phyloP scores from a whole-genome alignment of 495 filamentous ascomycete species.

The Alectoria sarmentosa region DNA sequence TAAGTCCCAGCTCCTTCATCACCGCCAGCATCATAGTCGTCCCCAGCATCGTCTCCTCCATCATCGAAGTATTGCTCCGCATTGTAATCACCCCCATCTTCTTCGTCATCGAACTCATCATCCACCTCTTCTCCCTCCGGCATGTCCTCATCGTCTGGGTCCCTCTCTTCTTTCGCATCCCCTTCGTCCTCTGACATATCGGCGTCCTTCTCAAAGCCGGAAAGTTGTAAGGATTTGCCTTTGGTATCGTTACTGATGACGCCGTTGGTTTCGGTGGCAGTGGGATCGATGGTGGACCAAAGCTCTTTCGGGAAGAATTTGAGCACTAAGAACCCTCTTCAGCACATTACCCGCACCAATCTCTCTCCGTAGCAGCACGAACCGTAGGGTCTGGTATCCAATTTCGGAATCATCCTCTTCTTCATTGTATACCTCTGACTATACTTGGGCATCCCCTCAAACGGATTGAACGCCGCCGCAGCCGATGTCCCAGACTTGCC shows the following conservation, averaged over 20 bases:
- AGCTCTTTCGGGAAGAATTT: constrained; percentile 54
- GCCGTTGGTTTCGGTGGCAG: constrained; percentile 15
- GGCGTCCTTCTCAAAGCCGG: constrained; percentile 6
- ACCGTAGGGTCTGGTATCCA: constrained; percentile 47
- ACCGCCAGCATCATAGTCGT: constrained; percentile 43
- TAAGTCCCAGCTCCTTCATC: constrained; percentile 41
- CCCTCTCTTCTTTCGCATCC: constrained; percentile 39
- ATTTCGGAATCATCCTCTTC: constrained; percentile 41
- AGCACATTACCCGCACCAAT: not conserved
- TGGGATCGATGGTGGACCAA: constrained; percentile 43
- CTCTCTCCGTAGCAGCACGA: constrained; percentile 18
- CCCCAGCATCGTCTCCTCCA: constrained; percentile 51
- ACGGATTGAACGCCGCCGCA: constrained; percentile 43
- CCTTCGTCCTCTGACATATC: constrained; percentile 13
- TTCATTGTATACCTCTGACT: constrained; percentile 50
- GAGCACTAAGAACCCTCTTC: constrained; percentile 33
- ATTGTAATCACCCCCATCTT: constrained; percentile 55
- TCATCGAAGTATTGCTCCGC: constrained; percentile 60
- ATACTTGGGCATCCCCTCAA: constrained; percentile 54
- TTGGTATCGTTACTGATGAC: constrained; percentile 34
- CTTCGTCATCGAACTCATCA: constrained; percentile 51
- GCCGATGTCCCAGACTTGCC: constrained; percentile 26
- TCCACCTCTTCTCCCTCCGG: constrained; percentile 46
- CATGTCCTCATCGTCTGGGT: constrained; percentile 33
- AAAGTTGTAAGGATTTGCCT: constrained; percentile 18